Conservation (phyloP, 2,329 filamentous ascomycete genomes). For the Elsinoe arachidis region DNA sequence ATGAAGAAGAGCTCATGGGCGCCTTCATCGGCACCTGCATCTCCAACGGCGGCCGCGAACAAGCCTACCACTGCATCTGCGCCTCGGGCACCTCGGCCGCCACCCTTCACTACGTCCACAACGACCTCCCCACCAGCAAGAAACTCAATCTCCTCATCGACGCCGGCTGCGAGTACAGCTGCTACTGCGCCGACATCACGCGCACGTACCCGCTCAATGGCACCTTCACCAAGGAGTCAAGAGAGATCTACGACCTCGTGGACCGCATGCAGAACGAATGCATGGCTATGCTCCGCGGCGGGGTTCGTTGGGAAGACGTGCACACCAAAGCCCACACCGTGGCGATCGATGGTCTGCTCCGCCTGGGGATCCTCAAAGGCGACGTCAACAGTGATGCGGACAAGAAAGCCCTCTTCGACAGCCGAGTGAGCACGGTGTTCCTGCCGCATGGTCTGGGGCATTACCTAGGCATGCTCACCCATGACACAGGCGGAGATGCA, state of each 20-base stretch:
- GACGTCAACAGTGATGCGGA: constrained; percentile 33
- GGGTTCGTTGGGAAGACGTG: constrained; percentile 71
- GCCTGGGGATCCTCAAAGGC: constrained; percentile 66
- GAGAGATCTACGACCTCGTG: constrained; percentile 56
- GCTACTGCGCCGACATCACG: constrained; percentile 57
- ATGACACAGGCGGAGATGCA: constrained; percentile 41
- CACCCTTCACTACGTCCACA: constrained; percentile 80
- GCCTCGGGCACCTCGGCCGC: constrained; percentile 72
- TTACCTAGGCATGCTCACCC: constrained; percentile 46
- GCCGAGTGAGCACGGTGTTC: constrained; percentile 40
- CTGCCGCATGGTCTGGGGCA: constrained; percentile 45
- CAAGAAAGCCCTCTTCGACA: constrained; percentile 39
- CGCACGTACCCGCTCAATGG: constrained; percentile 77
- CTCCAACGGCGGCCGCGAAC: constrained; percentile 64
- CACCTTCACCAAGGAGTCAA: constrained; percentile 59
- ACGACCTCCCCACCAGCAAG: constrained; percentile 58
- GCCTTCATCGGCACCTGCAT: constrained; percentile 70
- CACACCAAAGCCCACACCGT: constrained; percentile 72
- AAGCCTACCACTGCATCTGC: constrained; percentile 82
- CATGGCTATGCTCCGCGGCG: constrained; percentile 63
- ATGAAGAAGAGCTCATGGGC: constrained; percentile 77
- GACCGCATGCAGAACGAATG: constrained; percentile 77
- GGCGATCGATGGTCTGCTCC: constrained; percentile 69
- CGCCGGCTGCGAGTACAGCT: constrained; percentile 55
- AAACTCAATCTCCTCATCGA: constrained; percentile 79